Percentiles rank a stretch among this genome's conserved stretches.
Conservation (phyloP, 1,284 basidiomycete species). For the Sanghuangporus sanghuang region DNA sequence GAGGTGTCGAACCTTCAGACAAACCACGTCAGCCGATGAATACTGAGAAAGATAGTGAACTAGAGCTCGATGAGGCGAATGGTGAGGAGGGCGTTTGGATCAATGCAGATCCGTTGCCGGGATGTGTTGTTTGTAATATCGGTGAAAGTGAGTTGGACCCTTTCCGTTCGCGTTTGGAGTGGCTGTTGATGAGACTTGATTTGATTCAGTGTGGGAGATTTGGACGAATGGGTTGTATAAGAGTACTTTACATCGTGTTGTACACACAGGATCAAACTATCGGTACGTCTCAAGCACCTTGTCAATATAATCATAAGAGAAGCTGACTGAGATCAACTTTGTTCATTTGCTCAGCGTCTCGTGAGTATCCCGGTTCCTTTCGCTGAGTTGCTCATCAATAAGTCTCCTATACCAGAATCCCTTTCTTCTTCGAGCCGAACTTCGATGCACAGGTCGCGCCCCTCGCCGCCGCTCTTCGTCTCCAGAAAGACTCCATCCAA, state of each 20-base stretch:
- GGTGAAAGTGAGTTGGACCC: conserved; percentile 64
- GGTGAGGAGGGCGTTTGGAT: conserved; percentile 67
- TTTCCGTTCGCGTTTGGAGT: not conserved
- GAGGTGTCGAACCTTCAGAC: not conserved
- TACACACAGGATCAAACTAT: conserved; percentile 68
- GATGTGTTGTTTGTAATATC: conserved; percentile 77
- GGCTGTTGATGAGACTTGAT: not conserved
- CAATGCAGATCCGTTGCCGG: conserved; percentile 71
- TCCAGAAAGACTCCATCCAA: conserved; percentile 30
- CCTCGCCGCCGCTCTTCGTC: conserved; percentile 47
- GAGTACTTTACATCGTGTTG: conserved; percentile 73
- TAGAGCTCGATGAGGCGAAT: conserved; percentile 43
- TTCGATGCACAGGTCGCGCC: conserved; percentile 63
- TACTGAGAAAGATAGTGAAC: not conserved
- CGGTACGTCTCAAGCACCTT: conserved; percentile 38
- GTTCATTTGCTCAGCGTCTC: conserved; percentile 42
- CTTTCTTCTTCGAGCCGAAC: conserved; percentile 86
- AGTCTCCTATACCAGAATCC: conserved; percentile 40
- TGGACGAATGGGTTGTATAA: conserved; percentile 80
- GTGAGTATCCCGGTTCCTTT: conserved; percentile 33
- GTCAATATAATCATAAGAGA: conserved; percentile 6
- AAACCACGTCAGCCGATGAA: not conserved
- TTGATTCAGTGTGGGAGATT: conserved; percentile 68
- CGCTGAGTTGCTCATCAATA: not conserved
- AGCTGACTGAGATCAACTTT: not conserved